Conservation (phyloP, 2,329 filamentous ascomycete species). For the Paraphaeosphaeria sporulosa region DNA sequence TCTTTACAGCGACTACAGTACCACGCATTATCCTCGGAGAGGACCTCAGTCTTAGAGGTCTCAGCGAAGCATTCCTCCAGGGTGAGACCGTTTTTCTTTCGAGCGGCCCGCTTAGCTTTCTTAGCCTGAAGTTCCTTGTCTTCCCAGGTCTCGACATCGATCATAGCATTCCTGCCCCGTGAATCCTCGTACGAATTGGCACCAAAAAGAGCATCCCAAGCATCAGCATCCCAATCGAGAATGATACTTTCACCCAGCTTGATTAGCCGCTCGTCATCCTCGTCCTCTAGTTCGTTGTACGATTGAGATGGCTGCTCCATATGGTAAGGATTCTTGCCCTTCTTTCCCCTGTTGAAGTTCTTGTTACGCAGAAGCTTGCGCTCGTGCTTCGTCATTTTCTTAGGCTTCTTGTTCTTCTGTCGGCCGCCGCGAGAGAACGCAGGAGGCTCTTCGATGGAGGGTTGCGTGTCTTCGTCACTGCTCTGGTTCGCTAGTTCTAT, state of each 20-base stretch:
- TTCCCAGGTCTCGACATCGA: conserved; percentile 62
- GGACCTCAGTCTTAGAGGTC: conserved; percentile 90
- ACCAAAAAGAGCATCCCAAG: conserved; percentile 74
- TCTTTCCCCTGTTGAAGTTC: conserved; percentile 44
- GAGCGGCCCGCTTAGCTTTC: conserved; percentile 68
- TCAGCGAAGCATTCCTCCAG: conserved; percentile 93
- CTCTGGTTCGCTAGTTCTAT: conserved; percentile 44
- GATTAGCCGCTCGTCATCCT: conserved; percentile 70
- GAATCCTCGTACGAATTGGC: conserved; percentile 53
- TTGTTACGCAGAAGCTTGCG: conserved; percentile 43
- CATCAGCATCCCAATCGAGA: conserved; percentile 80
- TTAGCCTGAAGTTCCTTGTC: conserved; percentile 69
- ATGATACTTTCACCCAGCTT: conserved; percentile 84
- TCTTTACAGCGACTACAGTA: conserved; percentile 97
- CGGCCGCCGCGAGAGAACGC: conserved; percentile 36
- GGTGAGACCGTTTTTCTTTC: conserved; percentile 78
- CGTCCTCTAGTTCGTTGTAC: conserved; percentile 43
- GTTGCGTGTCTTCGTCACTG: conserved; percentile 46
- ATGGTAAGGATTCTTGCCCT: conserved; percentile 33
- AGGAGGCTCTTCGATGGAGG: conserved; percentile 33
- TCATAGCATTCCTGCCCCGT: conserved; percentile 68
- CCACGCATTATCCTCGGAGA: conserved; percentile 97
- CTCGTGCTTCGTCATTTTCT: conserved; percentile 42
- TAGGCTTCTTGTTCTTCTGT: conserved; percentile 41
- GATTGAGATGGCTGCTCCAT: conserved; percentile 38